phyloP scores from a whole-genome alignment of 495 filamentous ascomycete genomes.

The Elaphomyces granulatus region DNA sequence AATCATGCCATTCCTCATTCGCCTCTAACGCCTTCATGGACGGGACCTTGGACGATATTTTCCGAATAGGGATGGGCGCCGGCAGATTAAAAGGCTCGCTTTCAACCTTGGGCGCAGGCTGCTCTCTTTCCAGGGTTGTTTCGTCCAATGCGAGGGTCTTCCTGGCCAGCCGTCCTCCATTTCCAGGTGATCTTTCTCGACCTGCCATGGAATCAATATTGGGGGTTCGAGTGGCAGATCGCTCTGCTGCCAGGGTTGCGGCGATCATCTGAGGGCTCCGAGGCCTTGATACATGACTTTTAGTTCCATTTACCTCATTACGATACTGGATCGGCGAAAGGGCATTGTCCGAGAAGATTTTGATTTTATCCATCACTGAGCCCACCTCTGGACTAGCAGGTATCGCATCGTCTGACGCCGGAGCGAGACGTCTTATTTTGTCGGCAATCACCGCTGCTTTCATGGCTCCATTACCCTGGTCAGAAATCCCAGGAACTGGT shows the following conservation, averaged over 20 bases:
- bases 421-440: conserved; percentile 3
- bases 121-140: background rate
- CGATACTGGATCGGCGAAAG: conserved; percentile 1
- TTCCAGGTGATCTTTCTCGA: background rate
- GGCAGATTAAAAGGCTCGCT: background rate
- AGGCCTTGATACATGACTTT: conserved; percentile 7
- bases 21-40: too few relatives aligned
- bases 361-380: conserved; percentile 31
- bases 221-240: conserved; percentile 11
- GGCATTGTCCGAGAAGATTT: conserved; percentile 18
- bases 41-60: background rate
- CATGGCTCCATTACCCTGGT: conserved; percentile 4
- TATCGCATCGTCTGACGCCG: conserved; percentile 9
- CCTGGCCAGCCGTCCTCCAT: background rate
- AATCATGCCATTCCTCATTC: background rate
- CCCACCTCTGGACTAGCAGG: conserved; percentile 21
- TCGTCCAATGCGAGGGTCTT: background rate
- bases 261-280: conserved; percentile 21
- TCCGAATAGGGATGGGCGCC: conserved; percentile 1
- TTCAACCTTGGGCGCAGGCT: conserved; percentile 1
- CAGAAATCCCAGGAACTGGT: conserved; percentile 8
- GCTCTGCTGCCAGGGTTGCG: conserved; percentile 23
- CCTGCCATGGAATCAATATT: background rate
- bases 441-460: conserved; percentile 2
- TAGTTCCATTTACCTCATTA: background rate